A percentile compares a stretch with the other conserved stretches of the same genome.
These are phyloP conservation scores for Helichrysum umbraculigerum DNA, from an alignment of 129 eudicot species.

Conservation along the genomic window DNA sequence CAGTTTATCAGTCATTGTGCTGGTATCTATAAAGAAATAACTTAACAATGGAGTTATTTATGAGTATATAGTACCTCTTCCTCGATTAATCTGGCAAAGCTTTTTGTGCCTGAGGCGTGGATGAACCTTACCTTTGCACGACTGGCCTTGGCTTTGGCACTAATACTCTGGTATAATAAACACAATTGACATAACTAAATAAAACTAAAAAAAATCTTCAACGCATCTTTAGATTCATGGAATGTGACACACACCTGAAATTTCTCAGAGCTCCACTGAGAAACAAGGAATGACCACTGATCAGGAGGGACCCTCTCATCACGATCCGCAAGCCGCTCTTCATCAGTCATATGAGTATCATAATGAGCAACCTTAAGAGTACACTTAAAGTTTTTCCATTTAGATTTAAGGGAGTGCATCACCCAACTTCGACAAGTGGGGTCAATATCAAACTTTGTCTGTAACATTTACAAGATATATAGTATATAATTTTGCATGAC, in stretches of 20 bases:
- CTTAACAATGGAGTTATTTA: not conserved
- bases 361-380: constrained; percentile 38
- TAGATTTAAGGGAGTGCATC: constrained; percentile 41
- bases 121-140: constrained; percentile 41
- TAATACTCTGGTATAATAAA: constrained; percentile 31
- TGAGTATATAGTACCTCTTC: constrained; percentile 41
- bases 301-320: constrained; percentile 60
- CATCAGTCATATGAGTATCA: constrained; percentile 44
- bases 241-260: constrained; percentile 32
- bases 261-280: constrained; percentile 48
- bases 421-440: constrained; percentile 47
- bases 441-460: constrained; percentile 49
- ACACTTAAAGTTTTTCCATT: constrained; percentile 55
- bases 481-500: not conserved
- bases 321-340: constrained; percentile 51
- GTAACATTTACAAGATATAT: constrained; percentile 15
- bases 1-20: not conserved
- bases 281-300: constrained; percentile 53
- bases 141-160: constrained; percentile 54
- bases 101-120: constrained; percentile 54
- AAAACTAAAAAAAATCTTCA: constrained; percentile 1
- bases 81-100: constrained; percentile 49
- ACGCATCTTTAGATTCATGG: constrained; percentile 1
- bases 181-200: not conserved
- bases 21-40: constrained; percentile 2